Conservation (phyloP, 1,284 basidiomycete genomes). For the Pseudozyma hubeiensis region DNA sequence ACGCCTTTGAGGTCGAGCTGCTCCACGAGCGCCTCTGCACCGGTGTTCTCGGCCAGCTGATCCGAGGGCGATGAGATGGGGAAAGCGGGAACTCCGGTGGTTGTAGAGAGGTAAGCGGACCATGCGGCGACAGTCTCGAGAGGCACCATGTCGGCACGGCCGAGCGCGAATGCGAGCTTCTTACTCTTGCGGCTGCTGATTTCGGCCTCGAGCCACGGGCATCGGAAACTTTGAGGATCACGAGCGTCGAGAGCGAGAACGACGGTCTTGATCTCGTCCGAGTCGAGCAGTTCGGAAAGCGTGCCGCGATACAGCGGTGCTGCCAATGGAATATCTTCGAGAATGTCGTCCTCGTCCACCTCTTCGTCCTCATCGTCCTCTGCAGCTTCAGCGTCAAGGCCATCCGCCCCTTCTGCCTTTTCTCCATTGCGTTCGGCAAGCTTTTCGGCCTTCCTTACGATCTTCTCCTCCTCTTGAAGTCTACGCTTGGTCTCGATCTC, state of each 20-base stretch:
- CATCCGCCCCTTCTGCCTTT: constrained; percentile 18
- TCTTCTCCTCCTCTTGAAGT: constrained; percentile 46
- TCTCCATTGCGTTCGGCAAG: constrained; percentile 36
- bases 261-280: constrained; percentile 49
- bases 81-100: constrained; percentile 44
- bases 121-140: constrained; percentile 57
- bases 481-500: constrained; percentile 72
- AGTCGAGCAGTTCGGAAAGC: constrained; percentile 39
- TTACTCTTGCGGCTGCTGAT: constrained; percentile 30
- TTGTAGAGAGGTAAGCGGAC: constrained; percentile 40
- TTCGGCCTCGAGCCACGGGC: constrained; percentile 53
- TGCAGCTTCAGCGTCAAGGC: constrained; percentile 27
- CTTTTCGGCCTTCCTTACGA: constrained; percentile 41
- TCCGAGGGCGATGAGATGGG: constrained; percentile 47
- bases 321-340: constrained; percentile 40
- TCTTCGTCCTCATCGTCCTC: constrained; percentile 32
- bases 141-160: constrained; percentile 61
- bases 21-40: constrained; percentile 51
- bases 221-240: constrained; percentile 59
- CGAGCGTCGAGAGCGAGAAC: constrained; percentile 59
- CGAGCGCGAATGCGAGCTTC: constrained; percentile 47
- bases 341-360: constrained; percentile 33
- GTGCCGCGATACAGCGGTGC: constrained; percentile 45
- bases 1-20: constrained; percentile 41
- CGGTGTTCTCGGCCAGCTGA: constrained; percentile 29